Conservation (phyloP, 805 yeast species). For the Pichia rugopelliculosa region DNA sequence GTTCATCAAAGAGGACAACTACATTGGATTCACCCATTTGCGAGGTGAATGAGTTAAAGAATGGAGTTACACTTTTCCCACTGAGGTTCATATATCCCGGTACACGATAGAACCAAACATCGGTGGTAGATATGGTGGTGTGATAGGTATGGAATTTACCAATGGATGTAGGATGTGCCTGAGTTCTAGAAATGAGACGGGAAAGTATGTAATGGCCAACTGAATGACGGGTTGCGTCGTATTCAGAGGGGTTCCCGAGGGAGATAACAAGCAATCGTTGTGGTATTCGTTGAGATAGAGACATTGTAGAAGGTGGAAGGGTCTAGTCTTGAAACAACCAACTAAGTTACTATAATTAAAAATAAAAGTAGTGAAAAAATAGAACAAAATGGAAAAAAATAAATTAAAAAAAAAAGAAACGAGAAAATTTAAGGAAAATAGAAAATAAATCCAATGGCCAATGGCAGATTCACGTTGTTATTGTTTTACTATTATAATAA, state of each 20-base stretch:
- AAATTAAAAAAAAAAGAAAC: no score
- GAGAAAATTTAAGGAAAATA: no score
- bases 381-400: no score
- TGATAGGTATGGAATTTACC: not conserved
- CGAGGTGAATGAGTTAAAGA: slow-evolving; percentile 27
- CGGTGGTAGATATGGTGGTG: not conserved
- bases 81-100: slow-evolving; percentile 57
- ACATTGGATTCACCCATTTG: slow-evolving; percentile 30
- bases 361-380: no score
- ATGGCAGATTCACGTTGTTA: no score
- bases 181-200: not conserved
- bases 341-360: no score
- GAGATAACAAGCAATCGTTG: slow-evolving; percentile 35
- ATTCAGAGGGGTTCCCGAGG: slow-evolving; percentile 69
- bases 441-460: no score
- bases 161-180: not conserved
- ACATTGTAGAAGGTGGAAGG: slow-evolving; percentile 18
- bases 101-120: slow-evolving; percentile 9
- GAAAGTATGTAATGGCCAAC: slow-evolving; percentile 53
- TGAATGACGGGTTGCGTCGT: slow-evolving; percentile 62
- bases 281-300: not conserved
- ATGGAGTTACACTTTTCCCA: slow-evolving; percentile 39
- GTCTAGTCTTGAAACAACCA: no score
- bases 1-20: slow-evolving; percentile 73
- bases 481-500: no score